These are phyloP conservation scores for Ciborinia camelliae DNA, from an alignment of 2,329 filamentous ascomycete species.

Conservation along the genomic window DNA sequence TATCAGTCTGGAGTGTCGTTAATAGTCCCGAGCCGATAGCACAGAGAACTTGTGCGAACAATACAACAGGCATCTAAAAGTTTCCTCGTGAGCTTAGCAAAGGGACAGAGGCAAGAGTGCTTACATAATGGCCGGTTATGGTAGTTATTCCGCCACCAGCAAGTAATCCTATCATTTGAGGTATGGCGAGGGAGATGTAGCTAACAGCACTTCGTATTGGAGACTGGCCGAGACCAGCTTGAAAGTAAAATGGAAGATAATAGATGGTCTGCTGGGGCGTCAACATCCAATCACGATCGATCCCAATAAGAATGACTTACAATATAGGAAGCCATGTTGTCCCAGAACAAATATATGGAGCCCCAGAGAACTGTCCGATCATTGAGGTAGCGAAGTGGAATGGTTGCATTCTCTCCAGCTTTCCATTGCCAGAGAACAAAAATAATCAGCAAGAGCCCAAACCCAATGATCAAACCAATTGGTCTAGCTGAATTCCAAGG, in stretches of 20 bases:
- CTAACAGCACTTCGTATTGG: background rate
- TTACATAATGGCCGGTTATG: background rate
- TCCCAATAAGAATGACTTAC: background rate
- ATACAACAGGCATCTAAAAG: background rate
- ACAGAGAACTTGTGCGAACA: background rate
- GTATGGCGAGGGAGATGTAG: background rate
- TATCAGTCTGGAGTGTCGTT: background rate
- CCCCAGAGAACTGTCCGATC: background rate
- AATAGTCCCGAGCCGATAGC: background rate
- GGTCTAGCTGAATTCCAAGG: too few species aligned
- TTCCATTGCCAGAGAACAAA: too few species aligned
- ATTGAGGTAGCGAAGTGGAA: background rate
- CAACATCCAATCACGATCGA: background rate
- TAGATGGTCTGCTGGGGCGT: background rate
- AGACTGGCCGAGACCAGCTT: background rate
- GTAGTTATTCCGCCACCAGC: background rate
- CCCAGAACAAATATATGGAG: background rate
- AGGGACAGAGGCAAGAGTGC: too few species aligned
- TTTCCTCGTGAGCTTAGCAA: too few species aligned
- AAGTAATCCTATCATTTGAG: background rate
- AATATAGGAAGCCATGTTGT: background rate
- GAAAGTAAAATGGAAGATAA: constrained; percentile 2
- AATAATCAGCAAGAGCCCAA: too few species aligned
- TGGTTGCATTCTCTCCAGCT: constrained; percentile 5
- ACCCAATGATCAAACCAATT: too few species aligned